A percentile compares a stretch with the other conserved stretches of the same genome.
These are phyloP conservation scores for Brassica incana DNA, from an alignment of 345 rosid species.

Conservation along the genomic window DNA sequence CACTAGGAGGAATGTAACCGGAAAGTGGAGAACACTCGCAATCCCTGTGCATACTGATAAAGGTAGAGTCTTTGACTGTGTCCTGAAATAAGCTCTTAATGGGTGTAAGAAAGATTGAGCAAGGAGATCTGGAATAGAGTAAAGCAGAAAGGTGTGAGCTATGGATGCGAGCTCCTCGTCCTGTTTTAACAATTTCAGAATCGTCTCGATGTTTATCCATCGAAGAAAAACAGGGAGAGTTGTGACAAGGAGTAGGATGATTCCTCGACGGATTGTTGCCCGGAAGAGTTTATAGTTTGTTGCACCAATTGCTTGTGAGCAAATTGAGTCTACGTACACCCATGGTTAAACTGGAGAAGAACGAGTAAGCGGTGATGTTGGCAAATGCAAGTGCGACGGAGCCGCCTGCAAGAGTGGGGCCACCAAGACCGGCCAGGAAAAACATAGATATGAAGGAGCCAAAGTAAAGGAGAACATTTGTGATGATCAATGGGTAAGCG, in stretches of 20 bases:
- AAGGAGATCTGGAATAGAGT: slow-evolving; percentile 80
- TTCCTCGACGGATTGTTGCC: slow-evolving; percentile 62
- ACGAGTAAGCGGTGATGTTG: slow-evolving; percentile 84
- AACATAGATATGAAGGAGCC: slow-evolving; percentile 85
- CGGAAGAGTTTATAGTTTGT: slow-evolving; percentile 52
- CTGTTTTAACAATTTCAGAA: slow-evolving; percentile 63
- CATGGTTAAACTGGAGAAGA: slow-evolving; percentile 82
- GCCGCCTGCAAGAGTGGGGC: slow-evolving; percentile 76
- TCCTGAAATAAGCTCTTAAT: slow-evolving; percentile 74
- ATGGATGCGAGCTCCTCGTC: slow-evolving; percentile 53
- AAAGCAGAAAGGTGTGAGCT: slow-evolving; percentile 66
- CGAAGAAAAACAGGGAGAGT: slow-evolving; percentile 68
- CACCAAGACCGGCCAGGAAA: slow-evolving; percentile 73
- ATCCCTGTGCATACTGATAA: slow-evolving; percentile 61
- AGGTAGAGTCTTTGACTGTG: slow-evolving; percentile 76
- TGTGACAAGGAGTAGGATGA: slow-evolving; percentile 53
- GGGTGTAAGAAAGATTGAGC: slow-evolving; percentile 82
- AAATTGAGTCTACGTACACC: slow-evolving; percentile 96
- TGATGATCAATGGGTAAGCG: neutral
- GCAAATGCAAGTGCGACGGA: slow-evolving; percentile 84
- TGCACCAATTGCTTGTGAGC: slow-evolving; percentile 89
- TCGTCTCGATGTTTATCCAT: slow-evolving; percentile 34
- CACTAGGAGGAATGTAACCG: slow-evolving; percentile 59
- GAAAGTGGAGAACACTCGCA: slow-evolving; percentile 64
- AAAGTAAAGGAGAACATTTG: slow-evolving; percentile 55